Conservation (phyloP, 2,329 filamentous ascomycete genomes). For the Monilinia laxa region DNA sequence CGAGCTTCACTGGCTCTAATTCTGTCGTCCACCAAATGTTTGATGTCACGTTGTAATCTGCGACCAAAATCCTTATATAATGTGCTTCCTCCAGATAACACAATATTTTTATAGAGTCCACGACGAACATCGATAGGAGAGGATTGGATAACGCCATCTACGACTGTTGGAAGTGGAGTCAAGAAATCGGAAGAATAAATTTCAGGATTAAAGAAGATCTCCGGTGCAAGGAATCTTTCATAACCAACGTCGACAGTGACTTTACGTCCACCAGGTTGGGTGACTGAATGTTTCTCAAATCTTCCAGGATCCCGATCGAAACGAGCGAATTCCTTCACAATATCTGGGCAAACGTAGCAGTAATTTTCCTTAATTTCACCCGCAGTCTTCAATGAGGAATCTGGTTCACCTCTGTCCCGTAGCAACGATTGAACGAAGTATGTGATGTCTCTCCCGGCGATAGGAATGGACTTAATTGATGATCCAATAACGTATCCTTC, state of each 20-base stretch:
- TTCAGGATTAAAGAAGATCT: constrained; percentile 99
- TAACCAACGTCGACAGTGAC: constrained; percentile 92
- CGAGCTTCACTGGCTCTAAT: constrained; percentile 89
- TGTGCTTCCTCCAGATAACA: constrained; percentile 93
- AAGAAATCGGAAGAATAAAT: constrained; percentile 99
- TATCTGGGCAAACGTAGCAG: constrained; percentile 97
- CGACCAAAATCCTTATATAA: constrained; percentile 98
- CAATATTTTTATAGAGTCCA: constrained; percentile 99
- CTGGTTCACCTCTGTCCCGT: constrained; percentile 91
- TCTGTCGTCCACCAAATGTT: constrained; percentile 88
- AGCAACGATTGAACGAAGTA: constrained; percentile 98
- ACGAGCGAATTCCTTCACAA: constrained; percentile 95
- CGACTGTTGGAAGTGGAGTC: constrained; percentile 88
- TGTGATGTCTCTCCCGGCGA: constrained; percentile 96
- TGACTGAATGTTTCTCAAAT: constrained; percentile 87
- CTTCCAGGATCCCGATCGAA: constrained; percentile 91
- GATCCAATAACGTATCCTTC: constrained; percentile 99
- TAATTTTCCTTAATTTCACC: constrained; percentile 99
- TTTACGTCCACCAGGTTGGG: constrained; percentile 79
- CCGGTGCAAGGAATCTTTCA: constrained; percentile 94
- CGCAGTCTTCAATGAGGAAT: constrained; percentile 94
- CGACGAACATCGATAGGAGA: constrained; percentile 96
- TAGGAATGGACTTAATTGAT: constrained; percentile 98
- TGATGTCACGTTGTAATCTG: constrained; percentile 93
- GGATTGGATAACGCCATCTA: constrained; percentile 95